Evolutionary conservation across 2,329 filamentous ascomycete genomes (phyloP).

Genomic region (Ophiostoma ips): DNA sequence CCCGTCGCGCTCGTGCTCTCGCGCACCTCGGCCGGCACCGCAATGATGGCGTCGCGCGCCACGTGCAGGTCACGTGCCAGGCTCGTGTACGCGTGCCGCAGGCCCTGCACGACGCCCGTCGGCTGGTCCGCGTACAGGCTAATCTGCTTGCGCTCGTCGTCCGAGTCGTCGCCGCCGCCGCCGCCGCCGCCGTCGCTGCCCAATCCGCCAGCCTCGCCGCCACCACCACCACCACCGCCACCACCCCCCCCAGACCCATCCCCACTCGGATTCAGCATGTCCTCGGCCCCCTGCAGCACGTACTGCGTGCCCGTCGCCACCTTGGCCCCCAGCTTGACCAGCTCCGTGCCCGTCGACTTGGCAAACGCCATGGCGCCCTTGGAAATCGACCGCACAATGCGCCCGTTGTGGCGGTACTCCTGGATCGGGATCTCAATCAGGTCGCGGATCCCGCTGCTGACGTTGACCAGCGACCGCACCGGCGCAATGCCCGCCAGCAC

Average conservation of each 20-base stretch:
- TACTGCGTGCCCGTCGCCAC: conserved; percentile 89
- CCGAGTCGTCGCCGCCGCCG: conserved; percentile 36
- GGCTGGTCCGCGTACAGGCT: conserved; percentile 92
- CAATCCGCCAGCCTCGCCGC: conserved; percentile 21
- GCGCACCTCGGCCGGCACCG: conserved; percentile 81
- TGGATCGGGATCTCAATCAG: conserved; percentile 79
- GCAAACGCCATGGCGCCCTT: conserved; percentile 86
- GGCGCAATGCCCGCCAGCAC: conserved; percentile 82
- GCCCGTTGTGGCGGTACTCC: conserved; percentile 88
- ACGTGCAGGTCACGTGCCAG: conserved; percentile 77
- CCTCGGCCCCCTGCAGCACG: conserved; percentile 80
- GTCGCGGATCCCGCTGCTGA: conserved; percentile 74
- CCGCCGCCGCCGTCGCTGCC: conserved; percentile 14
- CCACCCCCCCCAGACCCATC: too few relatives aligned
- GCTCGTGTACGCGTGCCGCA: conserved; percentile 69
- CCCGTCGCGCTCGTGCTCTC: conserved; percentile 72
- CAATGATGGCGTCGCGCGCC: conserved; percentile 83
- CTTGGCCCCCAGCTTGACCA: conserved; percentile 91
- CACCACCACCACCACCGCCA: too few relatives aligned
- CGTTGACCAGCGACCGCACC: conserved; percentile 80
- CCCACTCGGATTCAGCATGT: conserved; percentile 56
- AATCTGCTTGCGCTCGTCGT: conserved; percentile 60
- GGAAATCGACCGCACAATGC: conserved; percentile 78
- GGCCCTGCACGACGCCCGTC: conserved; percentile 70
- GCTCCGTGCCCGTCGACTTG: conserved; percentile 81